Evolutionary conservation across 2,329 filamentous ascomycete species (phyloP).

Genomic region (Sordariomycetes sp.): DNA sequence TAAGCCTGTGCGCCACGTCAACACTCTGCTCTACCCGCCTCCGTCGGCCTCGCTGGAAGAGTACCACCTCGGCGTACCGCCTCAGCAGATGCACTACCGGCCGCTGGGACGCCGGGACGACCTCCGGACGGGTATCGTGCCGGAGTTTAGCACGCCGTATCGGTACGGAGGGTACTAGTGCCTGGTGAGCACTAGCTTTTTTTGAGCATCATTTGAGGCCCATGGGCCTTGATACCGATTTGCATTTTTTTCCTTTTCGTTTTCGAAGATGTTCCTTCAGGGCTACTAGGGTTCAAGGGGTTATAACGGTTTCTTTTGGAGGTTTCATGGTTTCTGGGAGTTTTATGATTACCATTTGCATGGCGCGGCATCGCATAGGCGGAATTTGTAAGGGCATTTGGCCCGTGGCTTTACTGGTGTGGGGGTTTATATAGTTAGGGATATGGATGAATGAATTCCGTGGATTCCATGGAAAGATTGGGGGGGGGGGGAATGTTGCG

Average conservation of each 20-base stretch:
- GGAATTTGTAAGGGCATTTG: background rate
- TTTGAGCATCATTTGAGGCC: background rate
- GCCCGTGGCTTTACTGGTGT: background rate
- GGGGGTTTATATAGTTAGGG: background rate
- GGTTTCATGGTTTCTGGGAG: conserved; percentile 6
- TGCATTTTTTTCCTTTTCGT: conserved; percentile 5
- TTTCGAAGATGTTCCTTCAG: too few species aligned
- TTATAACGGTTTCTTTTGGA: background rate
- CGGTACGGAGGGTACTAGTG: conserved; percentile 6
- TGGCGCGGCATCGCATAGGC: conserved; percentile 15
- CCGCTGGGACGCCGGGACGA: conserved; percentile 58
- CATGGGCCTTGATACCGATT: background rate
- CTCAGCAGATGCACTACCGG: conserved; percentile 73
- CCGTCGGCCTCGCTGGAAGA: conserved; percentile 68
- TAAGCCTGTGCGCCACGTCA: conserved; percentile 76
- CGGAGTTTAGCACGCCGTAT: conserved; percentile 35
- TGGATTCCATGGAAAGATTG: background rate
- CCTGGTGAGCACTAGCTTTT: too few species aligned
- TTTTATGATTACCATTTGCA: conserved; percentile 8
- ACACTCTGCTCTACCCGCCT: conserved; percentile 81
- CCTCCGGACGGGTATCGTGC: conserved; percentile 57
- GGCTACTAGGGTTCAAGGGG: too few species aligned
- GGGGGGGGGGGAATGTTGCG: too few species aligned
- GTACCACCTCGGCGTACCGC: conserved; percentile 47
- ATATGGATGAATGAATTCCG: background rate